phyloP scores from a whole-genome alignment of 1,284 basidiomycete genomes.

The Ceratobasidium sp. region DNA sequence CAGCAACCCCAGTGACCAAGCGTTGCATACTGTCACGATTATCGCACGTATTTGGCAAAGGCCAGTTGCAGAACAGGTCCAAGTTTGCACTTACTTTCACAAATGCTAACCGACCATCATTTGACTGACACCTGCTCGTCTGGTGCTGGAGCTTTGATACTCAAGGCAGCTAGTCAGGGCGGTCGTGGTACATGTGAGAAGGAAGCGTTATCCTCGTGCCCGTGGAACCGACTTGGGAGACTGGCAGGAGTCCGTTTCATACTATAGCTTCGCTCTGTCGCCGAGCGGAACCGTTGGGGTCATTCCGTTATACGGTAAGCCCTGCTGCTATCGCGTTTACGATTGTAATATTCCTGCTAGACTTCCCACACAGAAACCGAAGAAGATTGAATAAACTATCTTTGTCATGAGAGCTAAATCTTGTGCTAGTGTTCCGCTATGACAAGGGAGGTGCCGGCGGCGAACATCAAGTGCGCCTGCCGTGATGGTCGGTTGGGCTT shows the following conservation, averaged over 20 bases:
- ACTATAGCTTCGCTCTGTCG: neutral
- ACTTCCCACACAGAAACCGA: no score
- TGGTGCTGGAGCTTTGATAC: neutral
- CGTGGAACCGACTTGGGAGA: slow-evolving; percentile 13
- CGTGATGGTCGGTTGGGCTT: neutral
- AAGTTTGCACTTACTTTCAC: neutral
- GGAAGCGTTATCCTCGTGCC: slow-evolving; percentile 9
- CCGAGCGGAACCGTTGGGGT: neutral
- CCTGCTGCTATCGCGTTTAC: no score
- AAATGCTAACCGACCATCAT: neutral
- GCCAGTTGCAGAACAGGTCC: neutral
- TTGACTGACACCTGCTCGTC: neutral
- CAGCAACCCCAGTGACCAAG: neutral
- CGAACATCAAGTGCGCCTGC: neutral
- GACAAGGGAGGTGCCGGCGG: neutral
- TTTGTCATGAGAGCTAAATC: no score
- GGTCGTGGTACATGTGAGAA: neutral
- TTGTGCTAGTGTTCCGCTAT: no score
- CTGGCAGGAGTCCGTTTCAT: slow-evolving; percentile 7
- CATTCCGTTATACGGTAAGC: neutral
- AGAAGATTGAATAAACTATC: no score
- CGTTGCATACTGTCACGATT: neutral
- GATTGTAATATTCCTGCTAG: no score
- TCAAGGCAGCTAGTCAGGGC: slow-evolving; percentile 15
- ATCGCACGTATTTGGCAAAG: neutral